Evolutionary conservation across 2,329 filamentous ascomycete species (phyloP), one percentile per base, ranked within the genome.

Genomic region (Albophoma yamanashiensis): DNA sequence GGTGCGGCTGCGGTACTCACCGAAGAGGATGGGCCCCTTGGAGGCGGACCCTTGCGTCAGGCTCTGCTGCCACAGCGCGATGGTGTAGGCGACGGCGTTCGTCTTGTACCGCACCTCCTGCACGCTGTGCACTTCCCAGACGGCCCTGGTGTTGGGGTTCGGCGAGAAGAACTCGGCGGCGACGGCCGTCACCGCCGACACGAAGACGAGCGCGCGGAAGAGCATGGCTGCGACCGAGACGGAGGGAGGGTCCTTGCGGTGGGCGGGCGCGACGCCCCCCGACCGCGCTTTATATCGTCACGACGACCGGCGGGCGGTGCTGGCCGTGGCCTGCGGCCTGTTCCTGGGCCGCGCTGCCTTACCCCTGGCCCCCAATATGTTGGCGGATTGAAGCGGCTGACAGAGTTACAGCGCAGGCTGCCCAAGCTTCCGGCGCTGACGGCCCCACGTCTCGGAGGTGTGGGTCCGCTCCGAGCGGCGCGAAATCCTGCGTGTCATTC

Each of bases 61-160:
- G 20, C 43, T 58, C 42, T 69, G 60, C 17, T 71, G 68, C 63
- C 64, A 69, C 8, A 70, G n/a, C 9, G 62, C 63, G 58, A 70
- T 66, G 15, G 63, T 63, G 61, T 68, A 70, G 31, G 63, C 62
- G 8, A 47, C 60, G 45, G 64, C 64, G 3, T 55, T 61, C 1
- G 67, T 69, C 15, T 64, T 66, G 55, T 64, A 69, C 22, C 62
- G 59, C 55, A 70, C 63, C 4, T 60, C 65, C 50, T 67, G 56
- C 40, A 56, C 61, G 25, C 52, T 36, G n/a, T 57, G 53, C 11
- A 31, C 17, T 5, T 38, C 36, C 57, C 40, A 60, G 42, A 22
- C 17, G 42, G 7, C 25, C 9, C 36, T 36, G 40, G 27, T 31
- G 27, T 3, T 5, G 27, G 27, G 40, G 9, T n/a, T 6, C 20